Evolutionary conservation across 352 stramenopile genomes (phyloP).

Genomic region (Phytophthora pisi): DNA sequence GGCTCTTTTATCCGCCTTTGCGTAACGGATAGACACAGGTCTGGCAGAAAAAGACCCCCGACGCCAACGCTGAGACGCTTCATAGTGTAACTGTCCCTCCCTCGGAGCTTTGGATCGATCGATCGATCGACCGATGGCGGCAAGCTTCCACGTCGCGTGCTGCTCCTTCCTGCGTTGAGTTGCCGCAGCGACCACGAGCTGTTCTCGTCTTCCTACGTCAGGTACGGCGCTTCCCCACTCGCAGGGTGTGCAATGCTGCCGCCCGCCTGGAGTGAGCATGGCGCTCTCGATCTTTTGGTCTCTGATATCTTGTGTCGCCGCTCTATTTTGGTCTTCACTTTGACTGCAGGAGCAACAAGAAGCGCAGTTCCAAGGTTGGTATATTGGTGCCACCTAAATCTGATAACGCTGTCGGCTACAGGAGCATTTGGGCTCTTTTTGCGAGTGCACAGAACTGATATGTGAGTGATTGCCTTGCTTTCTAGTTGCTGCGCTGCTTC

Average conservation of each 20-base stretch:
- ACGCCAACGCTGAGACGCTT: not conserved
- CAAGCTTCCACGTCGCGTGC: not conserved
- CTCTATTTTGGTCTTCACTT: not conserved
- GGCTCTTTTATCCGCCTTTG: not conserved
- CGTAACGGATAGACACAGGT: not conserved
- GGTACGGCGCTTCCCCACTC: constrained; percentile 9
- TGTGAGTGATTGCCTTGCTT: not conserved
- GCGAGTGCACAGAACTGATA: not conserved
- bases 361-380: constrained; percentile 22
- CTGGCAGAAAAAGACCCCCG: not conserved
- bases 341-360: constrained; percentile 29
- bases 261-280: not conserved
- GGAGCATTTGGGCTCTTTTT: not conserved
- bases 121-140: constrained; percentile 1
- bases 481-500: constrained; percentile 38
- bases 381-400: not conserved
- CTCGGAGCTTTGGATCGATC: not conserved
- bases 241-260: not conserved
- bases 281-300: not conserved
- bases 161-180: constrained; percentile 25
- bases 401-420: not conserved
- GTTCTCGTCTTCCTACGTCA: constrained; percentile 21
- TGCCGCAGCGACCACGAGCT: constrained; percentile 15
- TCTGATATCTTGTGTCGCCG: not conserved
- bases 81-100: not conserved